Percentiles rank a stretch among this genome's conserved stretches.
Evolutionary conservation across 2,329 filamentous ascomycete genomes (phyloP).

Genomic region (Pseudogymnoascus sp.): DNA sequence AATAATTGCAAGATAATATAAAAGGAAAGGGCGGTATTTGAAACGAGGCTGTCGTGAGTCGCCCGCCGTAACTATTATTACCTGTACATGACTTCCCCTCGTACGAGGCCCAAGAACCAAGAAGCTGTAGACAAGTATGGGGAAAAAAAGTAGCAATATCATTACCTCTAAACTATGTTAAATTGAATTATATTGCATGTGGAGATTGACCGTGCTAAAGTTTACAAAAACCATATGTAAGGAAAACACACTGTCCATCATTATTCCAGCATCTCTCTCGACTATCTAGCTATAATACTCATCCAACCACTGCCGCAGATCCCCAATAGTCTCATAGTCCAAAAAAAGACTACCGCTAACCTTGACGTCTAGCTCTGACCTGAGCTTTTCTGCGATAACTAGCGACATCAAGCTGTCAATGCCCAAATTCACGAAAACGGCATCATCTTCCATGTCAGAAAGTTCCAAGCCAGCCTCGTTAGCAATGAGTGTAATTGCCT

Average conservation of each 20-base stretch:
- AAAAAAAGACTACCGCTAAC: slow-evolving; percentile 28
- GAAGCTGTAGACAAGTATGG: background rate
- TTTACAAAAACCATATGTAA: background rate
- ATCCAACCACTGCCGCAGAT: slow-evolving; percentile 26
- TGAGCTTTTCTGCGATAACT: slow-evolving; percentile 28
- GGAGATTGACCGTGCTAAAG: background rate
- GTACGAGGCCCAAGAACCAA: background rate
- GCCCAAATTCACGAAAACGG: slow-evolving; percentile 28
- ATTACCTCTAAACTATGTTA: background rate
- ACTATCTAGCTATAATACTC: slow-evolving; percentile 24
- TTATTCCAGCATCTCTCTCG: no score
- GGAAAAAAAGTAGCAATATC: background rate
- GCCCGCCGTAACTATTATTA: no score
- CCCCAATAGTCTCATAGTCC: slow-evolving; percentile 31
- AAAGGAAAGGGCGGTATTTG: background rate
- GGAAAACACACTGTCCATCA: background rate
- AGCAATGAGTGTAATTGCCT: slow-evolving; percentile 28
- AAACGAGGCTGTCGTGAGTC: background rate
- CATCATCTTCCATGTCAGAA: slow-evolving; percentile 23
- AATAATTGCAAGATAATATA: background rate
- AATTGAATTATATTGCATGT: background rate
- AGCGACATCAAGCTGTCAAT: slow-evolving; percentile 31
- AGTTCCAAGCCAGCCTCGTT: slow-evolving; percentile 25
- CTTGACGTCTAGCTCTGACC: slow-evolving; percentile 28
- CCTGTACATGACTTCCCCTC: no score